A percentile compares a stretch with the other conserved stretches of the same genome.
Conservation (phyloP, 306 rosid genomes). For the Sicyos edulis region DNA sequence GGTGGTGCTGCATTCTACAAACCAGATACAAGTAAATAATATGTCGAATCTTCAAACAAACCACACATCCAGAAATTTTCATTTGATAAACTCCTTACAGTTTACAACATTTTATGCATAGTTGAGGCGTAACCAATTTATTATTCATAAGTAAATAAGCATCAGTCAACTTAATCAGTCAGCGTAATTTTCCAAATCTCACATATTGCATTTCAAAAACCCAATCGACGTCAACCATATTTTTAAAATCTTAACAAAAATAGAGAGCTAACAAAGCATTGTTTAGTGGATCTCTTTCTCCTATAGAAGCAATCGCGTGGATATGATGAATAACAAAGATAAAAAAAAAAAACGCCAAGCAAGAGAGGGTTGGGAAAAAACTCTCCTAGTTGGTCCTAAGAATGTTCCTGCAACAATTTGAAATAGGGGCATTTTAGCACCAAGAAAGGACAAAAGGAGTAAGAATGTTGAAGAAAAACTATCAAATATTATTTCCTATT, state of each 20-base stretch:
- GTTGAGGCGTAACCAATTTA: neutral
- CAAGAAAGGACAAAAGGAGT: no score
- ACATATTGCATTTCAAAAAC: neutral
- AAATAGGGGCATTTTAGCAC: no score
- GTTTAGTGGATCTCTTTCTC: neutral
- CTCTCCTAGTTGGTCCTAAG: no score
- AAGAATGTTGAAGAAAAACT: no score
- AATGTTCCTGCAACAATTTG: no score
- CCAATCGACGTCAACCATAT: neutral
- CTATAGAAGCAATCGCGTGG: neutral
- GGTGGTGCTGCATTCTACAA: constrained; percentile 90
- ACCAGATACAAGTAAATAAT: neutral
- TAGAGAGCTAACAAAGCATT: constrained; percentile 1
- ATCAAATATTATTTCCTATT: no score
- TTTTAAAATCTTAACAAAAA: neutral
- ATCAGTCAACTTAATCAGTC: neutral
- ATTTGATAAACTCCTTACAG: neutral
- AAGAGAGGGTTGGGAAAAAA: neutral
- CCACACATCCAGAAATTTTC: neutral
- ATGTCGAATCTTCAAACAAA: neutral
- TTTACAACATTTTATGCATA: neutral
- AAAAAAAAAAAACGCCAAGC: neutral
- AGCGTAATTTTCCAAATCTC: neutral
- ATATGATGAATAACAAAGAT: neutral
- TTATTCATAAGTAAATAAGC: neutral